These are phyloP conservation scores for Urochloa ruziziensis DNA, from an alignment of 176 grass and related monocot species.

Conservation along the genomic window DNA sequence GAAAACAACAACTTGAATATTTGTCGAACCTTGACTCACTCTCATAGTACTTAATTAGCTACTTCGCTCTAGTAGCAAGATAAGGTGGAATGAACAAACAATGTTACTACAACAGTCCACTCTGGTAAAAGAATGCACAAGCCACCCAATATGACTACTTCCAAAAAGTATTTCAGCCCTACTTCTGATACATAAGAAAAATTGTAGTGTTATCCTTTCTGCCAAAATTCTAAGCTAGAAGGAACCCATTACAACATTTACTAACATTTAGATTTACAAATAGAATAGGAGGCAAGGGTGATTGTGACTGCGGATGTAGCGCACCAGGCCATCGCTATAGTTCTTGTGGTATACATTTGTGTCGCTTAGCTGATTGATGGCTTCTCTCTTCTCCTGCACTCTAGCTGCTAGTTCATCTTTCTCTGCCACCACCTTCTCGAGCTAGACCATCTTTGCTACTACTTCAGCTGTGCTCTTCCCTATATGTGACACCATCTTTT, in stretches of 20 bases:
- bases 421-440: conserved; percentile 54
- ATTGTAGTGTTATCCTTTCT: too few relatives aligned
- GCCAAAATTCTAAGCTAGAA: too few relatives aligned
- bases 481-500: conserved; percentile 35
- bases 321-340: conserved; percentile 52
- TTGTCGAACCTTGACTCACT: too few relatives aligned
- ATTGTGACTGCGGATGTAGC: conserved; percentile 42
- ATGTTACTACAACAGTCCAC: background rate
- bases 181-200: conserved; percentile 29
- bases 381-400: conserved; percentile 87
- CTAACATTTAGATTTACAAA: conserved; percentile 31
- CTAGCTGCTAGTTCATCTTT: conserved; percentile 56
- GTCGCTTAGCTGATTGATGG: conserved; percentile 77
- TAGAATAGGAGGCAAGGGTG: conserved; percentile 41
- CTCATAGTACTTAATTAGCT: background rate
- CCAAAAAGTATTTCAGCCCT: background rate
- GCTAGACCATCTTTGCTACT: conserved; percentile 34
- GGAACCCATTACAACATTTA: conserved; percentile 17
- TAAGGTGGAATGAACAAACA: background rate
- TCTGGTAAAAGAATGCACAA: conserved; percentile 19
- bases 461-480: background rate
- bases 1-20: too few relatives aligned
- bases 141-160: background rate
- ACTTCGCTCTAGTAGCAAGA: background rate
- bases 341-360: conserved; percentile 77